Conservation (phyloP, 257 asterid species). For the Solanum tarapatanum region DNA sequence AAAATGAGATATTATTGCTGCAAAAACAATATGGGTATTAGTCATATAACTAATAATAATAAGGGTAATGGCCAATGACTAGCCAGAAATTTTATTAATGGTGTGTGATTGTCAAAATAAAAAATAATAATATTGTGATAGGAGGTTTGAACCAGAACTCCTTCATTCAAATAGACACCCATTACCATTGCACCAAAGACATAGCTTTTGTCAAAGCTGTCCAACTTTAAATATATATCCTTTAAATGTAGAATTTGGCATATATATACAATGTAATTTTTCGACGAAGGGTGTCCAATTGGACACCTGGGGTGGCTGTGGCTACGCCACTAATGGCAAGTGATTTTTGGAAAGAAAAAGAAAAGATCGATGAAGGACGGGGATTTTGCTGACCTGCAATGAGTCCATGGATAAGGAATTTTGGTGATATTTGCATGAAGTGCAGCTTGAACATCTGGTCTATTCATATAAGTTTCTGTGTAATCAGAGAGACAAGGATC, state of each 20-base stretch:
- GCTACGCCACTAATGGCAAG: too few relatives aligned
- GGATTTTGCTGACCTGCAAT: slow-evolving; percentile 46
- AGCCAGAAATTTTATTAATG: background rate
- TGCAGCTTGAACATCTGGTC: slow-evolving; percentile 67
- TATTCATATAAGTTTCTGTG: slow-evolving; percentile 38
- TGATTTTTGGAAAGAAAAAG: background rate
- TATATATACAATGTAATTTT: too few relatives aligned
- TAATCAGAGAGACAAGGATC: slow-evolving; percentile 60
- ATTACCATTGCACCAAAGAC: background rate
- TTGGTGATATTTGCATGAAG: slow-evolving; percentile 74
- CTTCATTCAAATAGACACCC: too few relatives aligned
- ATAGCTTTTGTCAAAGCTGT: background rate
- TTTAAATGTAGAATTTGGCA: too few relatives aligned
- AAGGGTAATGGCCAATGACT: background rate
- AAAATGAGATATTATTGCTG: slow-evolving; percentile 40
- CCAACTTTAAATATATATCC: background rate
- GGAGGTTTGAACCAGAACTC: background rate
- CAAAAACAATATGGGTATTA: background rate
- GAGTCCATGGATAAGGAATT: slow-evolving; percentile 68
- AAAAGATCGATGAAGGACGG: too few relatives aligned
- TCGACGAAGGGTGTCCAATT: too few relatives aligned
- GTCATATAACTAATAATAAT: background rate
- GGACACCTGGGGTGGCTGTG: too few relatives aligned
- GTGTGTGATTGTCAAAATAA: too few relatives aligned
- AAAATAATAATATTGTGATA: too few relatives aligned